Conservation (phyloP, 306 rosid genomes). For the Pachyrhizus erosus region DNA sequence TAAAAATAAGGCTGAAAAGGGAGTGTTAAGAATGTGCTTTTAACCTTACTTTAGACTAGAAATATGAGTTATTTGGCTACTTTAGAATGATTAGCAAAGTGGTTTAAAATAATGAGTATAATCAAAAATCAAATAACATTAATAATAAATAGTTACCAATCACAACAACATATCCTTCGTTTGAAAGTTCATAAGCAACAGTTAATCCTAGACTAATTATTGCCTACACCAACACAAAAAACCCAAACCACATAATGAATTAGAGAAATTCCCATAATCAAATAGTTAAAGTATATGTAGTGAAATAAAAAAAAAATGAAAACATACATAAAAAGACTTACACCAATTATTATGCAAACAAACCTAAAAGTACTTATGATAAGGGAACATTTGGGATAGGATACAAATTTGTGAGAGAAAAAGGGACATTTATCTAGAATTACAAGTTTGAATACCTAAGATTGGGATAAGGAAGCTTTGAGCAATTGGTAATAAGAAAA, state of each 20-base stretch:
- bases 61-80: background rate
- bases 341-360: constrained; percentile 86
- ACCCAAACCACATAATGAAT: background rate
- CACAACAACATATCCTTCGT: constrained; percentile 71
- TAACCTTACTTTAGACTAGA: background rate
- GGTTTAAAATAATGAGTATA: background rate
- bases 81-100: constrained; percentile 21
- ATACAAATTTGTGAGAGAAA: constrained; percentile 34
- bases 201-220: constrained; percentile 89
- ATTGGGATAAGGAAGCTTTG: constrained; percentile 25
- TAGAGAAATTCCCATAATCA: background rate
- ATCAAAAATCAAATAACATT: background rate
- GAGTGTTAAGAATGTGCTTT: background rate
- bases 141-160: constrained; percentile 65
- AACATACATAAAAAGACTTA: constrained; percentile 30
- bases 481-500: constrained; percentile 57
- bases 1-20: background rate
- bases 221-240: constrained; percentile 58
- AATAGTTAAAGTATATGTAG: background rate
- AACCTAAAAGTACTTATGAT: constrained; percentile 46
- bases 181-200: constrained; percentile 72
- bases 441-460: background rate
- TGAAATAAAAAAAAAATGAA: background rate
- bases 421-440: background rate
- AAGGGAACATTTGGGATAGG: constrained; percentile 52